Evolutionary conservation across 805 yeast genomes (phyloP).

Genomic region (Pichia eremophila): DNA sequence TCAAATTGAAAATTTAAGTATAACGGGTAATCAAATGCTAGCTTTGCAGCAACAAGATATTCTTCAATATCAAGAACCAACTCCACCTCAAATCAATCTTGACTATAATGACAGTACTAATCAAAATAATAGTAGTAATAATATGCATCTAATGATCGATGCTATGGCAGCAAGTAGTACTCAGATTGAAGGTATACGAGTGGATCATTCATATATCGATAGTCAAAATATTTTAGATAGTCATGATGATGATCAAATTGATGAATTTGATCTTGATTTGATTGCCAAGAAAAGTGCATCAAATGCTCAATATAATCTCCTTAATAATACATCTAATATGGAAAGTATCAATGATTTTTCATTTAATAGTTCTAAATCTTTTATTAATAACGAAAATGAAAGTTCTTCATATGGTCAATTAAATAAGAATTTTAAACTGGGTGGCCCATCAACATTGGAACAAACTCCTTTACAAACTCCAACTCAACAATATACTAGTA

Average conservation of each 20-base stretch:
- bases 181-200: not conserved
- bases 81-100: not conserved
- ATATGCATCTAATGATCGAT: not conserved
- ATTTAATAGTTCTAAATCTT: not conserved
- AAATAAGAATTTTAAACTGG: conserved; percentile 20
- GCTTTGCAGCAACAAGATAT: not conserved
- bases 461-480: conserved; percentile 13
- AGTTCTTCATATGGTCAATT: conserved; percentile 18
- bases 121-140: not conserved
- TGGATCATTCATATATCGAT: not conserved
- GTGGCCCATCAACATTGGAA: conserved; percentile 8
- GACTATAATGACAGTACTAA: not conserved
- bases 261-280: not conserved
- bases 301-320: not conserved
- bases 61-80: not conserved
- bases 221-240: not conserved
- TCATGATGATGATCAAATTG: not conserved
- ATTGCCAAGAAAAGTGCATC: not conserved
- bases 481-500: conserved; percentile 19
- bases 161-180: not conserved
- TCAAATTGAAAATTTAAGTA: not conserved
- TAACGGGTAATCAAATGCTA: not conserved
- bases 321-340: not conserved
- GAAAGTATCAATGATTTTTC: not conserved
- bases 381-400: not conserved